These are phyloP conservation scores for Arthrobotrys entomopaga DNA, from an alignment of 2,329 filamentous ascomycete species.

Conservation along the genomic window DNA sequence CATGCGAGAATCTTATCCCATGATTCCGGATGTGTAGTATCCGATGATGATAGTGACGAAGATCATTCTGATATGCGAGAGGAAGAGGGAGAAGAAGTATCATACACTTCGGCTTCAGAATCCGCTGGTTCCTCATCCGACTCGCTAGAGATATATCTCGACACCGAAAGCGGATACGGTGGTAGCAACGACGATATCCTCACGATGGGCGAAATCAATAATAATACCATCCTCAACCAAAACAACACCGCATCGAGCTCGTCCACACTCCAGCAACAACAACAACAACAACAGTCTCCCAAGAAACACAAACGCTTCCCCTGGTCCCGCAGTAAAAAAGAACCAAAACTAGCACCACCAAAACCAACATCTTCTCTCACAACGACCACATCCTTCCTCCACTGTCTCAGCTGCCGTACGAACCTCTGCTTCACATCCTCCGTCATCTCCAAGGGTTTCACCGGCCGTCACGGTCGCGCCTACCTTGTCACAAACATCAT, in stretches of 20 bases:
- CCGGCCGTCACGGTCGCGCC: constrained; percentile 72
- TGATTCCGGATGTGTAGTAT: constrained; percentile 45
- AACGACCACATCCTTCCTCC: constrained; percentile 61
- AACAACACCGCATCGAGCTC: constrained; percentile 14
- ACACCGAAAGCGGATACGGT: constrained; percentile 51
- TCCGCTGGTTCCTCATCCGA: constrained; percentile 26
- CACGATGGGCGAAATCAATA: background rate
- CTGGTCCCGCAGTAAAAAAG: constrained; percentile 13
- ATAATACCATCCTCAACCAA: background rate
- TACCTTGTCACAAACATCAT: constrained; percentile 68
- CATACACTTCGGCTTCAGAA: constrained; percentile 38
- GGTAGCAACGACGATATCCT: constrained; percentile 36
- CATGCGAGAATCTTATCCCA: constrained; percentile 35
- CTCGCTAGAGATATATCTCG: constrained; percentile 43
- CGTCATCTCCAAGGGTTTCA: constrained; percentile 73
- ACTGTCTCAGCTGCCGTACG: constrained; percentile 70
- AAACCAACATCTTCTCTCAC: constrained; percentile 14
- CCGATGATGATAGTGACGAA: constrained; percentile 32
- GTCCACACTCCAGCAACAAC: constrained; percentile 2
- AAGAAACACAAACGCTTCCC: constrained; percentile 29
- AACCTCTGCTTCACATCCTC: constrained; percentile 72
- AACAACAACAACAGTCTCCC: background rate
- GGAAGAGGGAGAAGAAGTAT: constrained; percentile 17
- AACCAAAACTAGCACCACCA: background rate
- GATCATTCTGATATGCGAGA: constrained; percentile 1